Evolutionary conservation across 2,329 filamentous ascomycete genomes (phyloP).

Genomic region (Venturia nashicola): DNA sequence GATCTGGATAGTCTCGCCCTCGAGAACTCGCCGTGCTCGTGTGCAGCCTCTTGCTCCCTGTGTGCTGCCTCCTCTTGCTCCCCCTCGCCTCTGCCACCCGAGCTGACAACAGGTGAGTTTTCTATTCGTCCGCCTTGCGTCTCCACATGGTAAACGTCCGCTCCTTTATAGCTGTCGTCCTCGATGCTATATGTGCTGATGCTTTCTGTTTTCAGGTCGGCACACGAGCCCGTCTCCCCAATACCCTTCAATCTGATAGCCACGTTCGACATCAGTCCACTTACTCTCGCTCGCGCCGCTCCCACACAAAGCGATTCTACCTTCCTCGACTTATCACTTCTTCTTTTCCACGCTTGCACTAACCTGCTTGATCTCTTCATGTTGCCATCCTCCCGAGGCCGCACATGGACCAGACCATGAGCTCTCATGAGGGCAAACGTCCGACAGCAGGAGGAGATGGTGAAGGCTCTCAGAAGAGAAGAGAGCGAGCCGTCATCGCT

Average conservation of each 20-base stretch:
- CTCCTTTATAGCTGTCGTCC: background rate
- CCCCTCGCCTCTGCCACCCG: background rate
- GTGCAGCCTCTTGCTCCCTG: background rate
- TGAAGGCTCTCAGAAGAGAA: background rate
- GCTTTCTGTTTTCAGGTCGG: background rate
- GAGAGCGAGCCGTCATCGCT: conserved; percentile 31
- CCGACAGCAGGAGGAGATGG: background rate
- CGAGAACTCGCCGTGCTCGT: background rate
- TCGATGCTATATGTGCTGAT: background rate
- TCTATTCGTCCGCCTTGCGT: background rate
- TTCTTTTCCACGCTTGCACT: background rate
- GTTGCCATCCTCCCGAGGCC: background rate
- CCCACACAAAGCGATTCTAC: background rate
- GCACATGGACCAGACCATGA: background rate
- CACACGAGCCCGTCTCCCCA: background rate
- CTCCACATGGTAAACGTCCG: background rate
- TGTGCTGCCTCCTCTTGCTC: background rate
- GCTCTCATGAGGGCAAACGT: background rate
- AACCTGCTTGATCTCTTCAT: background rate
- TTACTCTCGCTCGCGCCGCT: background rate
- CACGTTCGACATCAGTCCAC: background rate
- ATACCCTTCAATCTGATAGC: background rate
- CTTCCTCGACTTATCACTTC: background rate
- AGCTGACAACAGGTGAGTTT: background rate
- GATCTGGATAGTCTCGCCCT: background rate